These are phyloP conservation scores for Cercospora sp. DNA, from an alignment of 2,329 filamentous ascomycete species.

Conservation along the genomic window DNA sequence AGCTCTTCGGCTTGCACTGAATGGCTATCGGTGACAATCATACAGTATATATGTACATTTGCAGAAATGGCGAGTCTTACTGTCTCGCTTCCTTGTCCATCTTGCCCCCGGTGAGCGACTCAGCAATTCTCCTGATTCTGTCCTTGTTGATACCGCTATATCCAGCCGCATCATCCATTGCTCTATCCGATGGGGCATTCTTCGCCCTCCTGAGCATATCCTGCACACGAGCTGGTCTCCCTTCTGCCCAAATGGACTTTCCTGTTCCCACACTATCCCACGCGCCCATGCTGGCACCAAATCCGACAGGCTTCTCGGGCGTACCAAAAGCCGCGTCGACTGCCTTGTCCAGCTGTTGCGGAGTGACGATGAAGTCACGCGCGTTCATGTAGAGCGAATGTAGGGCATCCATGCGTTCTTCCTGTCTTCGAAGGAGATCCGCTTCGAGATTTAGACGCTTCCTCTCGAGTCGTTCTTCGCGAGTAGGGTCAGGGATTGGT, in stretches of 20 bases:
- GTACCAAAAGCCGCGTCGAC: conserved; percentile 77
- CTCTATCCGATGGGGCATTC: conserved; percentile 37
- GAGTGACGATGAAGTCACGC: conserved; percentile 79
- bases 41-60: conserved; percentile 3
- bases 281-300: conserved; percentile 40
- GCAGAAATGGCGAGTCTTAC: neutral
- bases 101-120: conserved; percentile 68
- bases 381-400: conserved; percentile 91
- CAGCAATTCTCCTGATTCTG: conserved; percentile 64
- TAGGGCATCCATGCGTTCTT: conserved; percentile 60
- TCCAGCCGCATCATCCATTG: conserved; percentile 40
- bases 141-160: conserved; percentile 52
- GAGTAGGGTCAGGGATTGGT: conserved; percentile 60
- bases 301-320: conserved; percentile 46
- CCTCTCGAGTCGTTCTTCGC: conserved; percentile 57
- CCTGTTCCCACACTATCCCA: conserved; percentile 18
- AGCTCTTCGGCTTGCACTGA: neutral
- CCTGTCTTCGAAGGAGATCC: conserved; percentile 26
- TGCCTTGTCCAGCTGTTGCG: conserved; percentile 70
- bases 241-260: conserved; percentile 54
- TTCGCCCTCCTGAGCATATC: conserved; percentile 47
- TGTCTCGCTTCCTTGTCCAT: conserved; percentile 39
- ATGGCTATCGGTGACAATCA: neutral
- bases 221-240: conserved; percentile 51
- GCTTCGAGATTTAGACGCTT: conserved; percentile 32